Conservation (phyloP, 306 rosid species). For the Cucurbita moschata region DNA sequence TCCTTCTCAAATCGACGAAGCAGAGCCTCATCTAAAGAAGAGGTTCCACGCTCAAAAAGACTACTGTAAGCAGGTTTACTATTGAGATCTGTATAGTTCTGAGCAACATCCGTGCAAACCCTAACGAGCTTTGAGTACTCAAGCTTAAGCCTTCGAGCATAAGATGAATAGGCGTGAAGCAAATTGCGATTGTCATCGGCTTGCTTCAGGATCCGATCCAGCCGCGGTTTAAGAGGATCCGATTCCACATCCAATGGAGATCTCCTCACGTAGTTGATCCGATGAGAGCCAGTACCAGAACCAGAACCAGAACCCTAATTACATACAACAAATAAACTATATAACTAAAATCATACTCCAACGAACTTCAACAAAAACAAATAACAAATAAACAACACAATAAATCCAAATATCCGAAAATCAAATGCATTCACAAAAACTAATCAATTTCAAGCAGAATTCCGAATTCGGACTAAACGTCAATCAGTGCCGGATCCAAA, state of each 20-base stretch:
- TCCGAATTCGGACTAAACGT: background rate
- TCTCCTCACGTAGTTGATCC: background rate
- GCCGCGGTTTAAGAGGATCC: conserved; percentile 2
- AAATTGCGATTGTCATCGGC: conserved; percentile 2
- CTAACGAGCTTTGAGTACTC: conserved; percentile 1
- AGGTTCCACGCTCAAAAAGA: background rate
- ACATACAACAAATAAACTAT: background rate
- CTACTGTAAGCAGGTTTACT: background rate
- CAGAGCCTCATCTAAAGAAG: background rate
- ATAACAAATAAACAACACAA: background rate
- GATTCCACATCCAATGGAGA: background rate
- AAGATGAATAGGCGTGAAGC: background rate
- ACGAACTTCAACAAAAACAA: background rate
- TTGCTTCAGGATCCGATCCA: conserved; percentile 6
- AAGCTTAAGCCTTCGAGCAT: conserved; percentile 4
- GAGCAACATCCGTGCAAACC: background rate
- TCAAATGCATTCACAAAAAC: background rate
- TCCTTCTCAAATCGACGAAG: conserved; percentile 4
- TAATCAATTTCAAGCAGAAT: background rate
- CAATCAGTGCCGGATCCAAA: background rate
- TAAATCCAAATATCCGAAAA: background rate
- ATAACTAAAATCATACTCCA: background rate
- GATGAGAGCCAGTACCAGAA: background rate
- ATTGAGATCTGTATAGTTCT: background rate
- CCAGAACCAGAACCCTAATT: background rate